A percentile compares a stretch with the other conserved stretches of the same genome.
Conservation (phyloP, 2,329 filamentous ascomycete genomes). For the Paramyrothecium sp. region DNA sequence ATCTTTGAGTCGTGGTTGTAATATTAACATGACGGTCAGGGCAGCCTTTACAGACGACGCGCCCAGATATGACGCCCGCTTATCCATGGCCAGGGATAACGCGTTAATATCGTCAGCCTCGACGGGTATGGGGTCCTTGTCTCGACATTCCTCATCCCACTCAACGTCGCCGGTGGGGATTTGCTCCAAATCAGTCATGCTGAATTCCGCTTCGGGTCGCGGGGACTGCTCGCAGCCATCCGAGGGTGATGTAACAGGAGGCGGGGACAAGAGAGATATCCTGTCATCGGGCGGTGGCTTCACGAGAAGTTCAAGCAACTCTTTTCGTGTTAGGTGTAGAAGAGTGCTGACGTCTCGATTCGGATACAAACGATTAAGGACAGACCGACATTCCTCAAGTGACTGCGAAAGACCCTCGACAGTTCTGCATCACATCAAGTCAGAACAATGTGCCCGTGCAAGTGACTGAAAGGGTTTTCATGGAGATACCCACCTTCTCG, state of each 20-base stretch:
- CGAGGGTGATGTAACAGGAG: slow-evolving; percentile 47
- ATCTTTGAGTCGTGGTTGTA: slow-evolving; percentile 45
- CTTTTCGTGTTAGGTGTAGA: slow-evolving; percentile 55
- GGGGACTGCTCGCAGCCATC: slow-evolving; percentile 47
- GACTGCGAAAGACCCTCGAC: slow-evolving; percentile 63
- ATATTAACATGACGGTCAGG: slow-evolving; percentile 66
- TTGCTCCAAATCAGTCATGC: slow-evolving; percentile 59
- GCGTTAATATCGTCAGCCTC: slow-evolving; percentile 52
- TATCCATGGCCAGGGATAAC: slow-evolving; percentile 58
- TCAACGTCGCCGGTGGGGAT: slow-evolving; percentile 64
- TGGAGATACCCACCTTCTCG: slow-evolving; percentile 63
- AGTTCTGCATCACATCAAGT: slow-evolving; percentile 29
- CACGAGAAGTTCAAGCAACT: slow-evolving; percentile 57
- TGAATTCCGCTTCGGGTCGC: slow-evolving; percentile 36
- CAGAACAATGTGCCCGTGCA: too few relatives aligned
- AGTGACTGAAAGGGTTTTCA: not conserved
- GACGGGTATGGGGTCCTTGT: slow-evolving; percentile 52
- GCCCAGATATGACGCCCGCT: slow-evolving; percentile 65
- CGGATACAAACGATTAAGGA: slow-evolving; percentile 63
- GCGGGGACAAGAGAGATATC: slow-evolving; percentile 47
- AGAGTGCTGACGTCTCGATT: slow-evolving; percentile 50
- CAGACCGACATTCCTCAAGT: slow-evolving; percentile 62
- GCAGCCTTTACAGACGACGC: slow-evolving; percentile 75
- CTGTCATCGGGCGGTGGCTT: slow-evolving; percentile 36
- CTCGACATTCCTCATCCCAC: slow-evolving; percentile 63